Evolutionary conservation across 1,284 basidiomycete species (phyloP), one percentile per base, ranked within the genome.

Genomic region (Sanghuangporus baumii): DNA sequence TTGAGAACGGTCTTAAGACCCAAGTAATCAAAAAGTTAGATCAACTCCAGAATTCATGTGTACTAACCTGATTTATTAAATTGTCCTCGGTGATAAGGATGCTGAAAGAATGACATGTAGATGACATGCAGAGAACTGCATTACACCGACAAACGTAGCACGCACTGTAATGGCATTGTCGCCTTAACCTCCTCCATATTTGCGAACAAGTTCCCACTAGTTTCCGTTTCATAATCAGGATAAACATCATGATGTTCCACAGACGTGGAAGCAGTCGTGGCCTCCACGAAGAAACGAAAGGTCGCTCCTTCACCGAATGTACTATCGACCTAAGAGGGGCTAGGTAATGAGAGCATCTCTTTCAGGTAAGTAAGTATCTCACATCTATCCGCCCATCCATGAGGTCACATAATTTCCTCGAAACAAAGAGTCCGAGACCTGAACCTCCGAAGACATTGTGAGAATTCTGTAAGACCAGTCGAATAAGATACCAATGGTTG

Each of bases 391-490:
- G 64, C 6, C 71, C 71, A 47, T 69, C 68, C 66, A 72, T 67
- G 23, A 72, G 65, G 34, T 71, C 69, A 47, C 68, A 70, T n/a
- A 72, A 64, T 61, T 71, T 70, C 36, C 71, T 69, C 11, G 67
- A 69, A 23, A 71, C 68, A 60, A 70, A 70, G 5, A 70, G 62
- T 52, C 70, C 70, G 37, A 71, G 66, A 14, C 70, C 70, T n/a
- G 69, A 70, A 11, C 70, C 70, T n/a, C 70, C 70, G 57, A 71
- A 71, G 9, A 71, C 70, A 55, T 70, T 68, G 52, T 70, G 69
- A 50, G 69, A 70, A 46, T 70, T 69, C 66, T 67, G 46, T 11
- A 5, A 23, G 23, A 40, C 41, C 31, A n/a, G 14, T 47, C 18
- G 26, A 46, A 48, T 47, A 23, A 16, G 43, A 31, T n/a, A 11